phyloP scores from a whole-genome alignment of 768 basidiomycete genomes.

The Neoboletus subvelutipes region DNA sequence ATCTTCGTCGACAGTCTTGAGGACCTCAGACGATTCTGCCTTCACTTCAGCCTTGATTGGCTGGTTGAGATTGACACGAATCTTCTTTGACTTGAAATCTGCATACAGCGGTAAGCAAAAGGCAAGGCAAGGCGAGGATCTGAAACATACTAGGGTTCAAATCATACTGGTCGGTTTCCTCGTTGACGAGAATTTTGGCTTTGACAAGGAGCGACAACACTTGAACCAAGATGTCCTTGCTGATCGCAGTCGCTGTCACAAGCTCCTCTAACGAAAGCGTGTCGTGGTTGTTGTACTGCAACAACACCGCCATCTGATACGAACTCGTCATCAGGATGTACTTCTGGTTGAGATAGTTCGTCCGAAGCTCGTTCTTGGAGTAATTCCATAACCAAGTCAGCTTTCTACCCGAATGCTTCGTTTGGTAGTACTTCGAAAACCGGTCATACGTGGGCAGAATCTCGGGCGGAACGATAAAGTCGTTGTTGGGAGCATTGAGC shows the following conservation, averaged over 20 bases:
- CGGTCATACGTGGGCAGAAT: constrained; percentile 85
- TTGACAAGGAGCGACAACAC: constrained; percentile 68
- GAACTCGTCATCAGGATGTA: constrained; percentile 95
- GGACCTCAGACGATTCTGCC: constrained; percentile 83
- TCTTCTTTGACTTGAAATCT: constrained; percentile 94
- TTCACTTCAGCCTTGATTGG: constrained; percentile 95
- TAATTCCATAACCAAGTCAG: constrained; percentile 99
- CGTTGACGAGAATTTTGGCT: constrained; percentile 85
- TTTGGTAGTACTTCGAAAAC: constrained; percentile 91
- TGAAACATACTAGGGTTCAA: constrained; percentile 68
- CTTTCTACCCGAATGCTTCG: constrained; percentile 92
- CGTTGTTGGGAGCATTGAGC: constrained; percentile 74
- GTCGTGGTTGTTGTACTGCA: constrained; percentile 92
- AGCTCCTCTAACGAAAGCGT: constrained; percentile 82
- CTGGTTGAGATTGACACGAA: constrained; percentile 85
- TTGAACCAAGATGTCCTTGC: constrained; percentile 77
- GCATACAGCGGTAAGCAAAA: constrained; percentile 4
- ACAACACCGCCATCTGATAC: constrained; percentile 92
- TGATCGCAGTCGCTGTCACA: constrained; percentile 72
- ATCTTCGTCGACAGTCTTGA: constrained; percentile 96
- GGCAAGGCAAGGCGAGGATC: accelerated
- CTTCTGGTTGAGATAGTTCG: constrained; percentile 90
- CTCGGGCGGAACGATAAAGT: constrained; percentile 87
- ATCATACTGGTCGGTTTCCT: constrained; percentile 88
- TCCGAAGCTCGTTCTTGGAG: constrained; percentile 93